phyloP scores from a whole-genome alignment of 805 yeast genomes.

The Monosporozyma aquatica region DNA sequence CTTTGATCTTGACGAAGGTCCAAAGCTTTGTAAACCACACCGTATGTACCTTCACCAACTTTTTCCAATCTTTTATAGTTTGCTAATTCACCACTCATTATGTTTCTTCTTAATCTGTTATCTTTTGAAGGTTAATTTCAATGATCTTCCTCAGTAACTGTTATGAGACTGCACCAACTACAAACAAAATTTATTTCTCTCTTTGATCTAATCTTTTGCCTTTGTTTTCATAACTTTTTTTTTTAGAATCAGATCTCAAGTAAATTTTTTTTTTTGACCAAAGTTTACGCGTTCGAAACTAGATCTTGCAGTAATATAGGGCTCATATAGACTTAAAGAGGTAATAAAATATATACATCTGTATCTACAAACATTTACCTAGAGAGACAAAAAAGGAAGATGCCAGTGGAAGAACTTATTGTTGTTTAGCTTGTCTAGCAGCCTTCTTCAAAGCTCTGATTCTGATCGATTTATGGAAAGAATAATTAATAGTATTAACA shows the following conservation, averaged over 20 bases:
- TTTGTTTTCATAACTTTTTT: not conserved
- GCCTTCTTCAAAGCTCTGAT: slow-evolving; percentile 68
- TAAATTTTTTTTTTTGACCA: not conserved
- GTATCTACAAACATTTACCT: too few species aligned
- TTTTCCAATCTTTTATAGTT: slow-evolving; percentile 92
- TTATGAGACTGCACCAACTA: not conserved
- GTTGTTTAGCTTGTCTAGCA: slow-evolving; percentile 25
- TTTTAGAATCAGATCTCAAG: too few species aligned
- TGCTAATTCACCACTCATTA: slow-evolving; percentile 77
- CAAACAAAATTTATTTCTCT: not conserved
- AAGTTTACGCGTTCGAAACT: not conserved
- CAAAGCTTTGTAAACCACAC: slow-evolving; percentile 95
- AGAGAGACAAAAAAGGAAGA: not conserved
- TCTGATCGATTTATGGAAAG: slow-evolving; percentile 76
- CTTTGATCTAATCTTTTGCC: too few species aligned
- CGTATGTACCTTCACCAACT: slow-evolving; percentile 96
- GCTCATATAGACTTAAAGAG: not conserved
- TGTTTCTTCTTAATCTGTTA: too few species aligned
- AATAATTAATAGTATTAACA: slow-evolving; percentile 59
- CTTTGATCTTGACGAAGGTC: slow-evolving; percentile 73
- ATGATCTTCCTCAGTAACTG: too few species aligned
- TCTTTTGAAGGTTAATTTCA: too few species aligned
- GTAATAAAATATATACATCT: not conserved
- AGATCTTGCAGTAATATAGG: not conserved
- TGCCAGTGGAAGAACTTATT: slow-evolving; percentile 6